Conservation (phyloP, 1,139 yeast species). For the Insectozyma bohioensis region DNA sequence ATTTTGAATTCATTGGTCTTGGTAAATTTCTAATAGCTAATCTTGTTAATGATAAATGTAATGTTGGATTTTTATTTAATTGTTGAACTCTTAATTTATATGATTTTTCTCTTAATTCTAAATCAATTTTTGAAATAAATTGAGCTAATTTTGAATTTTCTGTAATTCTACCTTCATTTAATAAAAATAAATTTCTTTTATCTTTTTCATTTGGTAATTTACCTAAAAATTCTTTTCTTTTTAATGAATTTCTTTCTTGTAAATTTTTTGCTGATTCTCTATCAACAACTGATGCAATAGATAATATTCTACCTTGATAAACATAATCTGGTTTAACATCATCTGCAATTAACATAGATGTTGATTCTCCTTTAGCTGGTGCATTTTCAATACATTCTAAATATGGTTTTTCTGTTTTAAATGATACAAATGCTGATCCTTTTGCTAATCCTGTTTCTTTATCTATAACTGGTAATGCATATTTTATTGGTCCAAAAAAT, state of each 20-base stretch:
- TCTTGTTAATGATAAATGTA: slow-evolving; percentile 90
- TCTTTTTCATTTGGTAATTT: slow-evolving; percentile 80
- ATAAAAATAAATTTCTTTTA: slow-evolving; percentile 76
- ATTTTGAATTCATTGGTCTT: slow-evolving; percentile 84
- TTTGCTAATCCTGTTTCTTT: slow-evolving; percentile 80
- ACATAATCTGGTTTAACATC: slow-evolving; percentile 89
- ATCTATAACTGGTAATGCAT: slow-evolving; percentile 92
- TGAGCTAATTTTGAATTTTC: slow-evolving; percentile 78
- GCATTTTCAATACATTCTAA: slow-evolving; percentile 72
- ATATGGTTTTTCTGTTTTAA: slow-evolving; percentile 60
- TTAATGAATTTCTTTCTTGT: slow-evolving; percentile 69
- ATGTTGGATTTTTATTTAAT: slow-evolving; percentile 82
- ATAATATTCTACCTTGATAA: slow-evolving; percentile 86
- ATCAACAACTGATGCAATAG: slow-evolving; percentile 82
- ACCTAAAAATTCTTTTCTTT: slow-evolving; percentile 76
- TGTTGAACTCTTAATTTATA: slow-evolving; percentile 86
- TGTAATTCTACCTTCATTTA: slow-evolving; percentile 93
- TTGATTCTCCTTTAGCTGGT: slow-evolving; percentile 69
- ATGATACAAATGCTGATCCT: slow-evolving; percentile 96
- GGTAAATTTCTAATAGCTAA: slow-evolving; percentile 93
- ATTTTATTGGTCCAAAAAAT: slow-evolving; percentile 81
- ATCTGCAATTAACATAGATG: slow-evolving; percentile 85
- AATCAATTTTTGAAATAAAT: slow-evolving; percentile 64
- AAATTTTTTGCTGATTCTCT: slow-evolving; percentile 79
- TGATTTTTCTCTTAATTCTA: slow-evolving; percentile 87